Percentiles rank a stretch among this genome's conserved stretches.
Evolutionary conservation across 2,329 filamentous ascomycete genomes (phyloP).

Genomic region (Clarireedia sp.): DNA sequence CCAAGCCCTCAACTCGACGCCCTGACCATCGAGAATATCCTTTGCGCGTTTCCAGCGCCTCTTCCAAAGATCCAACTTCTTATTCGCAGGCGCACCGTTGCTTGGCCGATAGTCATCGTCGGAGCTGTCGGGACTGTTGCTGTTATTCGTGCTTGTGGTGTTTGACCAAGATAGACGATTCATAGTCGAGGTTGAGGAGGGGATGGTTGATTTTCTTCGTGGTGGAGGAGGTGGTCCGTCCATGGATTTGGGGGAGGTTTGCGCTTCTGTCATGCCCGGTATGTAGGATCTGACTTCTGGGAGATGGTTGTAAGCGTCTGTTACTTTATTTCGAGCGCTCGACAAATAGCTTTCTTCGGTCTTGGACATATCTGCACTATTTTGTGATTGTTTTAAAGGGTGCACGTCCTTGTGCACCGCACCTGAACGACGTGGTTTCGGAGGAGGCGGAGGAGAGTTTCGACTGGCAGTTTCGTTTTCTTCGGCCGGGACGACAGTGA

Average conservation of each 20-base stretch:
- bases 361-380: constrained; percentile 18
- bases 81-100: constrained; percentile 38
- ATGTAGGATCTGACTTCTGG: constrained; percentile 28
- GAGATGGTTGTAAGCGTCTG: constrained; percentile 27
- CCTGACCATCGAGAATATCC: constrained; percentile 50
- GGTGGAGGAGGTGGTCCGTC: constrained; percentile 19
- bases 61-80: constrained; percentile 66
- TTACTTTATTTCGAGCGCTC: constrained; percentile 25
- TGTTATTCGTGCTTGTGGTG: neutral
- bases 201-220: constrained; percentile 14
- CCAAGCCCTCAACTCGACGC: constrained; percentile 67
- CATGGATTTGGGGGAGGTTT: neutral
- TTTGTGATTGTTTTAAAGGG: constrained; percentile 24
- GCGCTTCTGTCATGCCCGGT: constrained; percentile 13
- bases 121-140: constrained; percentile 21
- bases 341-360: constrained; percentile 18
- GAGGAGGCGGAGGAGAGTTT: constrained; percentile 31
- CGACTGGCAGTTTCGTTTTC: constrained; percentile 34
- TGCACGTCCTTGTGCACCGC: constrained; percentile 11
- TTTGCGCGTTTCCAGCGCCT: constrained; percentile 60
- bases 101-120: constrained; percentile 22
- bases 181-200: neutral
- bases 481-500: constrained; percentile 26
- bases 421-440: constrained; percentile 20
- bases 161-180: constrained; percentile 14